Conservation (phyloP, 1,284 basidiomycete species). For the Farysia itapuensis region DNA sequence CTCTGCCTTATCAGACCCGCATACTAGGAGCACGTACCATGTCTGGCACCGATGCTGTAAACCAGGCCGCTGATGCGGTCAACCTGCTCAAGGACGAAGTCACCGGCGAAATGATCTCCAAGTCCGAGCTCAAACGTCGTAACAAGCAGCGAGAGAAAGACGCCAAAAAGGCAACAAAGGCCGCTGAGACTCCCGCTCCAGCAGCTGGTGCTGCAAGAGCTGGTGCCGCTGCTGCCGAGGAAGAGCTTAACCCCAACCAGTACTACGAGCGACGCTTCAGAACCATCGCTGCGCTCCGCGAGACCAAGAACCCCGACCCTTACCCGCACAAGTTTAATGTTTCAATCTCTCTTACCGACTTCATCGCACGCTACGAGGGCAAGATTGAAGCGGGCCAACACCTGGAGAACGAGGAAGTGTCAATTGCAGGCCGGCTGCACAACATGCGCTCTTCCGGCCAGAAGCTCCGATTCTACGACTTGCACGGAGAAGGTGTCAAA, state of each 20-base stretch:
- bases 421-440: slow-evolving; percentile 85
- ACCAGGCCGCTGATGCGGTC: slow-evolving; percentile 28
- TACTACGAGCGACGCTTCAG: slow-evolving; percentile 92
- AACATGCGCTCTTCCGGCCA: slow-evolving; percentile 80
- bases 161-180: slow-evolving; percentile 78
- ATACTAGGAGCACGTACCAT: slow-evolving; percentile 13
- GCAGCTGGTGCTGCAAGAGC: slow-evolving; percentile 7
- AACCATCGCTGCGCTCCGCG: slow-evolving; percentile 81
- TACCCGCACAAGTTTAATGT: slow-evolving; percentile 99
- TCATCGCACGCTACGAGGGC: slow-evolving; percentile 74
- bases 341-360: slow-evolving; percentile 74
- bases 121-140: slow-evolving; percentile 55
- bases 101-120: slow-evolving; percentile 59
- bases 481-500: slow-evolving; percentile 88
- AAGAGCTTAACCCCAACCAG: slow-evolving; percentile 67
- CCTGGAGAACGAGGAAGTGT: slow-evolving; percentile 61
- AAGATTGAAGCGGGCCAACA: slow-evolving; percentile 59
- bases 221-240: slow-evolving; percentile 37
- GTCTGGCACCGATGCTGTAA: slow-evolving; percentile 33
- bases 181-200: slow-evolving; percentile 37
- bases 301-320: slow-evolving; percentile 78
- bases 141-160: slow-evolving; percentile 73
- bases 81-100: slow-evolving; percentile 55
- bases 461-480: slow-evolving; percentile 92
- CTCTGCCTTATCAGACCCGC: neutral